Base-by-base conservation (phyloP, 1,139 yeast genomes). In the Sugiyamaella pinicola region DNA sequence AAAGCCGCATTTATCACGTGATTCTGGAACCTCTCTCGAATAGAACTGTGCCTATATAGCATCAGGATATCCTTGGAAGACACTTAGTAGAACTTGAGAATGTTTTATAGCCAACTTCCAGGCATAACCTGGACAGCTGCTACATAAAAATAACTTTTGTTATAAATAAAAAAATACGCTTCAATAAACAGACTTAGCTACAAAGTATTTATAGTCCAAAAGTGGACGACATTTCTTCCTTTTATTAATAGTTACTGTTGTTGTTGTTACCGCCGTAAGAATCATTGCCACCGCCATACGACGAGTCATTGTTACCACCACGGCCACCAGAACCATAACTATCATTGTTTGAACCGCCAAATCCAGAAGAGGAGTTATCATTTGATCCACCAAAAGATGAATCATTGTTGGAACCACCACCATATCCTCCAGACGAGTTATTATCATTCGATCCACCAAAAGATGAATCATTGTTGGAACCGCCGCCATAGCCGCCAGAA, bases 371-470 rank as follows among this genome's bases (percentile, higher is more conserved):
- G 3, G 39, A 38, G 26, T 12, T 19, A 22, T 24, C 42, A 15
- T 38, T 22, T 47, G 37, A 33, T n/a, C n/a, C n/a, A n/a, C n/a
- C n/a, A n/a, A n/a, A n/a, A n/a, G n/a, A n/a, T n/a, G n/a, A n/a
- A 15, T 42, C 46, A 6, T 43, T 31, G 53, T 49, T 42, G 43
- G 37, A 26, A 46, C 47, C 51, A 28, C 55, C 51, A 49, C 1
- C 17, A n/a, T n/a, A n/a, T n/a, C n/a, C n/a, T 33, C 56, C 52
- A 31, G 52, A 51, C 21, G 26, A 22, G 10, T 15, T 13, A 13
- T 18, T 19, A 22, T 24, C 42, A 22, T 38, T 22, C 47, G 64
- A 61, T 43, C 67, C 68, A 49, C 67, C 68, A 49, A 64, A 64
- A 13, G 63, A 24, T 9, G 28, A 58, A 47, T 59, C 45, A 52